A percentile compares a stretch with the other conserved stretches of the same genome.
phyloP scores from a whole-genome alignment of 345 rosid genomes.

The Mercurialis annua region DNA sequence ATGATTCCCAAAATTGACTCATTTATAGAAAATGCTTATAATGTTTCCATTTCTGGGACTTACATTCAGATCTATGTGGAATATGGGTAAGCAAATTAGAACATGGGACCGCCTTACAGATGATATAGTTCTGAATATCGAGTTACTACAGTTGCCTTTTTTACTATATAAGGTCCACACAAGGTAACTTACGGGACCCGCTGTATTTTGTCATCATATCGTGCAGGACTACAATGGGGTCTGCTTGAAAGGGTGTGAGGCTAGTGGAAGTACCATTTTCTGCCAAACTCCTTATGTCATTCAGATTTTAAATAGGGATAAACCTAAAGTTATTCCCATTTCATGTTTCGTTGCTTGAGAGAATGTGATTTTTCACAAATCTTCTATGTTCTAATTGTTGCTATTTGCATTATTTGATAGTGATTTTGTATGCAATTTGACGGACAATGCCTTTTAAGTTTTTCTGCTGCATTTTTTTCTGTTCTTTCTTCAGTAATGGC shows the following conservation, averaged over 20 bases:
- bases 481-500: not conserved
- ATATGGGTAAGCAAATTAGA: not conserved
- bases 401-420: not conserved
- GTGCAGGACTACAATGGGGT: not conserved
- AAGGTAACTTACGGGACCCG: not conserved
- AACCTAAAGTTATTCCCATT: not conserved
- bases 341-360: constrained; percentile 3
- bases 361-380: not conserved
- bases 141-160: not conserved
- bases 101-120: not conserved
- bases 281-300: constrained; percentile 1
- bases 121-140: not conserved
- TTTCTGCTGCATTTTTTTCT: not conserved
- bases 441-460: not conserved
- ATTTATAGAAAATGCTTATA: not conserved
- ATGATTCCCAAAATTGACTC: not conserved
- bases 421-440: not conserved
- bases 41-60: not conserved
- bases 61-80: not conserved
- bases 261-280: not conserved
- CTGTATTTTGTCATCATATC: not conserved
- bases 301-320: not conserved
- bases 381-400: not conserved
- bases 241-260: not conserved
- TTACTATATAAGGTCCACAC: not conserved